These are phyloP conservation scores for Russula ochroleuca DNA, from an alignment of 768 basidiomycete genomes.

Conservation along the genomic window DNA sequence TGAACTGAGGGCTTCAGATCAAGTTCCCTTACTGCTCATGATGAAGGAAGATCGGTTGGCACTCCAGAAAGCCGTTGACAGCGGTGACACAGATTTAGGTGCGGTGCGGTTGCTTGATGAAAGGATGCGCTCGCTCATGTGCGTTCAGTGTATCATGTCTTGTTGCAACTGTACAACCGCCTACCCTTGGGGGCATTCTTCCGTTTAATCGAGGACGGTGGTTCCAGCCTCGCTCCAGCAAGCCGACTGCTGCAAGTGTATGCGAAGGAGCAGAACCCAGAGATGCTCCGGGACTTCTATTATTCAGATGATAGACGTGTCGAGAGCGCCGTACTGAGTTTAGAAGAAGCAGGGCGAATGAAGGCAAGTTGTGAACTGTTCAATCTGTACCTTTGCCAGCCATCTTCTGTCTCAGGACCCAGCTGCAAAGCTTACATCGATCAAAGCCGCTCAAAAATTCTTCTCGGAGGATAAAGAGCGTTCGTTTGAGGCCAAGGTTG, in stretches of 20 bases:
- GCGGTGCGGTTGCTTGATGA: constrained; percentile 24
- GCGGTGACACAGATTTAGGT: constrained; percentile 95
- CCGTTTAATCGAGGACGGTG: constrained; percentile 88
- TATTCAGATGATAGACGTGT: constrained; percentile 95
- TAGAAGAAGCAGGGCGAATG: constrained; percentile 75
- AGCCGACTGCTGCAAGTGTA: constrained; percentile 83
- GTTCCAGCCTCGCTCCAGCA: constrained; percentile 66
- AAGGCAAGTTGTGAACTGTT: constrained; percentile 41
- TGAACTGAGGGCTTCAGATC: constrained; percentile 82
- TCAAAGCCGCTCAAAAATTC: constrained; percentile 85
- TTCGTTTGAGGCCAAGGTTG: constrained; percentile 83
- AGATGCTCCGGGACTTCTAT: constrained; percentile 93
- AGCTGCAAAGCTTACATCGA: constrained; percentile 58
- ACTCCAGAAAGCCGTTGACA: constrained; percentile 83
- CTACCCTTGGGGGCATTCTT: constrained; percentile 90
- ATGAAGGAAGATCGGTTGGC: constrained; percentile 96
- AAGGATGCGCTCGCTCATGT: not conserved
- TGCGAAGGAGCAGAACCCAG: constrained; percentile 82
- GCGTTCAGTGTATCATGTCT: constrained; percentile 80
- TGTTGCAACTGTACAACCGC: constrained; percentile 80
- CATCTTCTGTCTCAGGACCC: constrained; percentile 54
- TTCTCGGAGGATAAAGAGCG: constrained; percentile 94
- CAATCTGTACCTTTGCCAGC: not conserved
- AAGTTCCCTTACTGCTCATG: constrained; percentile 84
- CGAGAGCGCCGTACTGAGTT: constrained; percentile 83